phyloP scores from a whole-genome alignment of 805 yeast species.

The Candida pini region DNA sequence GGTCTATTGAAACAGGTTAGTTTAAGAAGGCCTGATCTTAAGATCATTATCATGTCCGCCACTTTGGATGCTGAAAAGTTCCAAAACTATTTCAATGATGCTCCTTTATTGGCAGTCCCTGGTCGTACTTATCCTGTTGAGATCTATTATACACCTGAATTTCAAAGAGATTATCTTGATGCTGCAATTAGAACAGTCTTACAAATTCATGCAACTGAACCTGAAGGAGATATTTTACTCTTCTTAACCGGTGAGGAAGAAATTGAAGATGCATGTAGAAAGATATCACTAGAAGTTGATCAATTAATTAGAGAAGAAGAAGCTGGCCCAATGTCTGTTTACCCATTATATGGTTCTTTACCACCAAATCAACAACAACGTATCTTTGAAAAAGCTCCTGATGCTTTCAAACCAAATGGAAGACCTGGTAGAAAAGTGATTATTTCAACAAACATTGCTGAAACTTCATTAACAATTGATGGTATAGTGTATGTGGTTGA shows the following conservation, averaged over 20 bases:
- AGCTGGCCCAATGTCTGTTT: constrained; percentile 84
- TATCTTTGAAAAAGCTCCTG: constrained; percentile 89
- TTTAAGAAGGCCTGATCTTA: constrained; percentile 75
- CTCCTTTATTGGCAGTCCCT: constrained; percentile 93
- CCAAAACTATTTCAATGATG: constrained; percentile 81
- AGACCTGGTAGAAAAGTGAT: constrained; percentile 94
- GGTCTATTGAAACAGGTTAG: constrained; percentile 85
- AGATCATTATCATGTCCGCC: constrained; percentile 94
- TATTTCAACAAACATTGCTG: constrained; percentile 93
- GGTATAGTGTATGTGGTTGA: constrained; percentile 97
- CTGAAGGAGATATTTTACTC: constrained; percentile 80
- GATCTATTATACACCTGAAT: constrained; percentile 93
- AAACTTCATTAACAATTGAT: constrained; percentile 94
- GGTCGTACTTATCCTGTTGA: constrained; percentile 98
- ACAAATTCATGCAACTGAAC: constrained; percentile 96
- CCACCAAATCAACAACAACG: constrained; percentile 95
- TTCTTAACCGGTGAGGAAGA: constrained; percentile 97
- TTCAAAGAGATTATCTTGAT: constrained; percentile 89
- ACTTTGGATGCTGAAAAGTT: constrained; percentile 96
- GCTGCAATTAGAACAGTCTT: constrained; percentile 93
- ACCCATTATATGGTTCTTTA: constrained; percentile 92
- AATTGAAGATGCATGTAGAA: constrained; percentile 94
- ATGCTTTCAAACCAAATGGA: constrained; percentile 63
- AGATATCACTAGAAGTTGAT: constrained; percentile 82
- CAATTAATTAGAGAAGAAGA: constrained; percentile 82